These are phyloP conservation scores for Globisporangium lucens DNA, from an alignment of 352 stramenopile species.

Conservation along the genomic window DNA sequence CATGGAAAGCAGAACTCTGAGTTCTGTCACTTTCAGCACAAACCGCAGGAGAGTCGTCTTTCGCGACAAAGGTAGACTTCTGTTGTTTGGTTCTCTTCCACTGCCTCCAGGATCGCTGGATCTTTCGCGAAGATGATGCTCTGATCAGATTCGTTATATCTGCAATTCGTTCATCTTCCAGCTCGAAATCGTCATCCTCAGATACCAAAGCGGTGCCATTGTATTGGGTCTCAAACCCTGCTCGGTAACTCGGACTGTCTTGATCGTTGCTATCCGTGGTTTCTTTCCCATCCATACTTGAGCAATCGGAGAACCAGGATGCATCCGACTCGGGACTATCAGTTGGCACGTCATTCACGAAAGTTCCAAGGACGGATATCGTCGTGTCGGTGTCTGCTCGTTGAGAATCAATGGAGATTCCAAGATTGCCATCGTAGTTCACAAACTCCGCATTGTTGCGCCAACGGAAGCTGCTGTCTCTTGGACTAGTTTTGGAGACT, in stretches of 20 bases:
- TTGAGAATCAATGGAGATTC: slow-evolving; percentile 13
- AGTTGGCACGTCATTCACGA: slow-evolving; percentile 22
- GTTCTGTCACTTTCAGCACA: not conserved
- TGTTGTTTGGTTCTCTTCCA: slow-evolving; percentile 6
- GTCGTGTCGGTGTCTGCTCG: slow-evolving; percentile 30
- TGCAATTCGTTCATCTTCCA: not conserved
- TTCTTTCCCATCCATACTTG: slow-evolving; percentile 14
- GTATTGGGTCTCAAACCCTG: not conserved
- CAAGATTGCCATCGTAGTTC: not conserved
- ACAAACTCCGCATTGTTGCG: not conserved
- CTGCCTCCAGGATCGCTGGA: slow-evolving; percentile 20
- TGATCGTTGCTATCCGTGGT: slow-evolving; percentile 9
- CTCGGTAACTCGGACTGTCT: slow-evolving; percentile 11
- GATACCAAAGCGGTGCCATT: not conserved
- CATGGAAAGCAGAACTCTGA: not conserved
- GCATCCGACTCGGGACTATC: slow-evolving; percentile 13
- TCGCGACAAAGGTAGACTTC: not conserved
- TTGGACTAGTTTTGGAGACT: not conserved
- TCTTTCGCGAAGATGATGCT: slow-evolving; percentile 9
- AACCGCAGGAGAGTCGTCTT: not conserved
- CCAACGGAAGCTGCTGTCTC: not conserved
- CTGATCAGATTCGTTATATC: not conserved
- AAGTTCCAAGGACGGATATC: slow-evolving; percentile 23
- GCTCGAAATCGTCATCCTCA: not conserved
- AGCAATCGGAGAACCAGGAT: slow-evolving; percentile 29